Evolutionary conservation across 176 grass and related monocot genomes (phyloP).

Genomic region (Bromus sterilis): DNA sequence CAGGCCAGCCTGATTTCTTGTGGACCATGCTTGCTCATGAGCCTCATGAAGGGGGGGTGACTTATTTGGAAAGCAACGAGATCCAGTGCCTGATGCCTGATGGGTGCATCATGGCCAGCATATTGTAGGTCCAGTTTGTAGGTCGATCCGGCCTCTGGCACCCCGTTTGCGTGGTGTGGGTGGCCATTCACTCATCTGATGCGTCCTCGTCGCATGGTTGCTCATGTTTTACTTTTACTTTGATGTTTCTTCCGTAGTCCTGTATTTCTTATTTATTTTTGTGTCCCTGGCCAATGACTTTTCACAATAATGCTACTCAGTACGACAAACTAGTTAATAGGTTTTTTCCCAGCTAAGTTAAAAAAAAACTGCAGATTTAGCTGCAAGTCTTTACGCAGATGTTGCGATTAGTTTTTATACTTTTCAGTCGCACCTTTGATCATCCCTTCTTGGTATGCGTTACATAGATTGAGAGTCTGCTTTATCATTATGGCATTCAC

Average conservation of each 20-base stretch:
- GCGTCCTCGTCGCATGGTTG: not conserved
- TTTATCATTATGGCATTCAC: slow-evolving; percentile 50
- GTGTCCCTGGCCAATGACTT: slow-evolving; percentile 11
- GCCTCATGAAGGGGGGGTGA: slow-evolving; percentile 37
- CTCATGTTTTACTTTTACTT: slow-evolving; percentile 11
- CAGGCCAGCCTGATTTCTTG: slow-evolving; percentile 20
- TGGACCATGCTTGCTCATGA: slow-evolving; percentile 33
- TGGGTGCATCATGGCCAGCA: slow-evolving; percentile 45
- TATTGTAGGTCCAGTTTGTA: slow-evolving; percentile 29
- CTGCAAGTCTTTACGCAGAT: slow-evolving; percentile 13
- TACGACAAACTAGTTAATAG: slow-evolving; percentile 6
- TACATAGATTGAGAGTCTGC: slow-evolving; percentile 9
- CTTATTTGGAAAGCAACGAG: slow-evolving; percentile 44
- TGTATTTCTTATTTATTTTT: slow-evolving; percentile 1
- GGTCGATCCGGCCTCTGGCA: slow-evolving; percentile 14
- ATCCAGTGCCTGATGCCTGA: slow-evolving; percentile 29
- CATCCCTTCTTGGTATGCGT: slow-evolving; percentile 29
- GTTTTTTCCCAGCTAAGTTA: not conserved
- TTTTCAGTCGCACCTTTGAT: slow-evolving; percentile 17
- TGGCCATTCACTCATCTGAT: slow-evolving; percentile 2
- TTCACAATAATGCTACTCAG: not conserved
- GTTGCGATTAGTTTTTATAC: slow-evolving; percentile 35
- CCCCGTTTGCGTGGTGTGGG: not conserved
- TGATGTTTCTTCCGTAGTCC: slow-evolving; percentile 6
- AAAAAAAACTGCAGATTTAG: slow-evolving; percentile 10